Base-by-base conservation (phyloP, 805 yeast species). In the Cyberlindnera maritima region DNA sequence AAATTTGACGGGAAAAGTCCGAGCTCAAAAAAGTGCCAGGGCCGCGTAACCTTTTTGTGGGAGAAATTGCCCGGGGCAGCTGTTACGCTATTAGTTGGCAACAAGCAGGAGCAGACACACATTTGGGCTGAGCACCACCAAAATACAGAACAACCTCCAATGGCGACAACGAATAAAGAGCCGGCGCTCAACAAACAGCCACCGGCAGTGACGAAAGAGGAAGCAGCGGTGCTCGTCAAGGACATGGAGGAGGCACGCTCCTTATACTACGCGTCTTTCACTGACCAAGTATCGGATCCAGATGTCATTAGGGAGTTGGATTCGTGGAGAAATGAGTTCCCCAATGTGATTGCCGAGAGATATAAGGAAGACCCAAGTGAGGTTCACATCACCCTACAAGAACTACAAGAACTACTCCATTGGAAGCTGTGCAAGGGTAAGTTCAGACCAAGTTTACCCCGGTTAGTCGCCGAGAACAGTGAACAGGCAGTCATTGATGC, bases 351-450 rank as follows among this genome's bases (percentile, higher is more conserved):
- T 20, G 32, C 23, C 10, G 9, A 31, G 9, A 43, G 59, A 19
- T 39, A 46, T 26, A 41, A 42, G 6, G 11, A 31, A 3, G 41
- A 26, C 9, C 18, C 39, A 1, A 20, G 43, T 3, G 35, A 32
- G 1, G 4, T 50, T 3, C 41, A 44, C 15, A 19, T 61, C 8
- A 49, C 50, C 1, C 44, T 47, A 14, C 55, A 50, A 2, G 62
- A 61, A 32, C 36, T 61, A 41, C 49, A 44, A 32, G 52, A 56
- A 34, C 43, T 61, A 25, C 52, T 61, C 58, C 52, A 53, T 2
- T 61, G 62, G 62, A 61, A 61, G 26, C 32, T 61, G n/a, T 48
- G 41, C 13, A 61, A 54, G 52, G 64, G 64, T 0, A 61, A 59
- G 25, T 61, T 53, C 47, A 54, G 64, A 44, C 58, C 64, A 1